phyloP scores from a whole-genome alignment of 2,329 filamentous ascomycete genomes.

The Podosphaera xanthii region DNA sequence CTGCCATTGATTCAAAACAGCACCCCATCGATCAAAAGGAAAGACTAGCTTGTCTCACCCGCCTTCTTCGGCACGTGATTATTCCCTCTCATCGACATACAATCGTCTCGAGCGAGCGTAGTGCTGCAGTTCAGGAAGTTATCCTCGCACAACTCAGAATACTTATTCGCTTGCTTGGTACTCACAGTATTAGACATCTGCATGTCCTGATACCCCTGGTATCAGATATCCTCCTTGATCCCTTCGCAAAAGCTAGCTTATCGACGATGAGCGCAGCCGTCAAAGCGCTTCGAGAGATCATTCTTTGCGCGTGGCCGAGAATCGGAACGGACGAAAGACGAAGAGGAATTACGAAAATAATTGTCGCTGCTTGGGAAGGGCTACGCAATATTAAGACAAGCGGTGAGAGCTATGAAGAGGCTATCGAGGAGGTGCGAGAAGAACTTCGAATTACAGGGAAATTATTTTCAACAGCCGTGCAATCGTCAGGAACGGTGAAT shows the following conservation, averaged over 20 bases:
- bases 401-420: slow-evolving; percentile 17
- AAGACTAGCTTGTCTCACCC: slow-evolving; percentile 24
- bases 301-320: slow-evolving; percentile 47
- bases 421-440: slow-evolving; percentile 5
- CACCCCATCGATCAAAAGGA: not conserved
- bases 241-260: slow-evolving; percentile 24
- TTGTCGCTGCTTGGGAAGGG: slow-evolving; percentile 13
- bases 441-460: slow-evolving; percentile 8
- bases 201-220: slow-evolving; percentile 47
- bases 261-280: slow-evolving; percentile 26
- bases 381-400: not conserved
- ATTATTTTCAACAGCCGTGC: slow-evolving; percentile 9
- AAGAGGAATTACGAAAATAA: slow-evolving; percentile 3
- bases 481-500: slow-evolving; percentile 1
- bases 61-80: slow-evolving; percentile 31
- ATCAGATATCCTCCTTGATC: slow-evolving; percentile 40
- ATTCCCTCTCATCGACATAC: slow-evolving; percentile 24
- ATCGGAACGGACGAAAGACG: slow-evolving; percentile 19
- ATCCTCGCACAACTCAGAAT: slow-evolving; percentile 27
- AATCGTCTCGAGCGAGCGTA: slow-evolving; percentile 27
- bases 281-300: slow-evolving; percentile 29
- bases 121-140: slow-evolving; percentile 31
- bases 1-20: not conserved
- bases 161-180: slow-evolving; percentile 32
- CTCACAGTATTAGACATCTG: slow-evolving; percentile 43